These are phyloP conservation scores for Hypoxylon sp. DNA, from an alignment of 2,329 filamentous ascomycete genomes.

Conservation along the genomic window DNA sequence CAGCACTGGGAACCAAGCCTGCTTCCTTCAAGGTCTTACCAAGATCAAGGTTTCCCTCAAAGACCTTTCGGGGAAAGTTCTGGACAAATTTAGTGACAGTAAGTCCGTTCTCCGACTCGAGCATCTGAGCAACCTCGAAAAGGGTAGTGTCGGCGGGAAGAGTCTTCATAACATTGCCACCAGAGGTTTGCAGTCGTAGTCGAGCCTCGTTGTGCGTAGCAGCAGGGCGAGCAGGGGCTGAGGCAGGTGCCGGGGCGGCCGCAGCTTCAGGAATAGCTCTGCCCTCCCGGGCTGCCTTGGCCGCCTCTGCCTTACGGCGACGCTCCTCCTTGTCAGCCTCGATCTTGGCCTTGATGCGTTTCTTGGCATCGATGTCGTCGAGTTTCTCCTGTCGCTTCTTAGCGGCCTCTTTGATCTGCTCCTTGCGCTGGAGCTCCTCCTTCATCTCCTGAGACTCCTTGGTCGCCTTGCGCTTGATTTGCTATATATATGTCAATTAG, in stretches of 20 bases:
- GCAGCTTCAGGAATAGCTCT: conserved; percentile 57
- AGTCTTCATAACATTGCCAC: conserved; percentile 85
- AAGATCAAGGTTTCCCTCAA: conserved; percentile 76
- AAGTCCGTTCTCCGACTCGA: conserved; percentile 77
- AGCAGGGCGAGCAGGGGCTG: conserved; percentile 66
- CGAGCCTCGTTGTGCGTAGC: conserved; percentile 83
- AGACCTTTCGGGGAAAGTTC: conserved; percentile 89
- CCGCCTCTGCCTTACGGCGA: conserved; percentile 83
- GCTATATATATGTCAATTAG: conserved; percentile 53
- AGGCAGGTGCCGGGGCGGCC: conserved; percentile 58
- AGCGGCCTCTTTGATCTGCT: conserved; percentile 91
- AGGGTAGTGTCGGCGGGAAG: conserved; percentile 90
- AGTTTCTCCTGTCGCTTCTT: conserved; percentile 89
- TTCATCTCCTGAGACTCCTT: conserved; percentile 90
- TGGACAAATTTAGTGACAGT: conserved; percentile 82
- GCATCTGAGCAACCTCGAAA: conserved; percentile 86
- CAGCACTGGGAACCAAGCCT: conserved; percentile 90
- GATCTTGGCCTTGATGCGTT: conserved; percentile 91
- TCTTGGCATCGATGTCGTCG: conserved; percentile 86
- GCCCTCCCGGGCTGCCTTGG: conserved; percentile 90
- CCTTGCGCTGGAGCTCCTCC: conserved; percentile 87
- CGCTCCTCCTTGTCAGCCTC: conserved; percentile 94
- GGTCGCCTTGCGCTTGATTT: conserved; percentile 86
- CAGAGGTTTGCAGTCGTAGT: conserved; percentile 80
- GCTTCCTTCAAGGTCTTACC: conserved; percentile 93